Evolutionary conservation across 306 rosid genomes (phyloP).

Genomic region (Heteromeles arbutifolia): DNA sequence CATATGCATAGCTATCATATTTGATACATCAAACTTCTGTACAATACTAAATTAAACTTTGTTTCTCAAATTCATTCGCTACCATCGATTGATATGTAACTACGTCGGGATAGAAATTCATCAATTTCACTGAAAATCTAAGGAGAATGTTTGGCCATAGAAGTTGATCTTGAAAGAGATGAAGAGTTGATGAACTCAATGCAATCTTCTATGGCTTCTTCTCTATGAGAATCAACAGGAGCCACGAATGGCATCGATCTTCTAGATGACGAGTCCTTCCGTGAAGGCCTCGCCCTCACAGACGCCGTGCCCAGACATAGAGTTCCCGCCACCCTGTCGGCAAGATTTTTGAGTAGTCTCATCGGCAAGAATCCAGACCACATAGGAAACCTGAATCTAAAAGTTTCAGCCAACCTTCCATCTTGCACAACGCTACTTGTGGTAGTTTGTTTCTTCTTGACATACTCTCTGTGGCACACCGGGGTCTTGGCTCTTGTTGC

Average conservation of each 20-base stretch:
- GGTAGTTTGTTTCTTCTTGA: slow-evolving; percentile 19
- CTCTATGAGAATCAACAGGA: slow-evolving; percentile 48
- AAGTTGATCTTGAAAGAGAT: slow-evolving; percentile 52
- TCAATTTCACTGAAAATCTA: neutral
- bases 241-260: slow-evolving; percentile 39
- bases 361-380: slow-evolving; percentile 25
- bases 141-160: slow-evolving; percentile 22
- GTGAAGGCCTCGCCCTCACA: slow-evolving; percentile 23
- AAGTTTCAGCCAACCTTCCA: slow-evolving; percentile 2
- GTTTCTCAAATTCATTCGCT: neutral
- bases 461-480: slow-evolving; percentile 3
- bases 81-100: neutral
- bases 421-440: slow-evolving; percentile 17
- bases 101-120: neutral
- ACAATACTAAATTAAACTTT: neutral
- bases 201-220: slow-evolving; percentile 83
- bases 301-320: slow-evolving; percentile 34
- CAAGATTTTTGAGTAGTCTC: slow-evolving; percentile 50
- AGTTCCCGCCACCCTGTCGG: slow-evolving; percentile 44
- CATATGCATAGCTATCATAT: neutral
- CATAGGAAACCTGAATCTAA: slow-evolving; percentile 32
- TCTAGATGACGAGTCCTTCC: slow-evolving; percentile 23
- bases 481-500: slow-evolving; percentile 9
- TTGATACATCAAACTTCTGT: neutral
- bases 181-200: slow-evolving; percentile 78